A percentile compares a stretch with the other conserved stretches of the same genome.
Conservation (phyloP, 495 filamentous ascomycete species). For the Xylaria acuta region DNA sequence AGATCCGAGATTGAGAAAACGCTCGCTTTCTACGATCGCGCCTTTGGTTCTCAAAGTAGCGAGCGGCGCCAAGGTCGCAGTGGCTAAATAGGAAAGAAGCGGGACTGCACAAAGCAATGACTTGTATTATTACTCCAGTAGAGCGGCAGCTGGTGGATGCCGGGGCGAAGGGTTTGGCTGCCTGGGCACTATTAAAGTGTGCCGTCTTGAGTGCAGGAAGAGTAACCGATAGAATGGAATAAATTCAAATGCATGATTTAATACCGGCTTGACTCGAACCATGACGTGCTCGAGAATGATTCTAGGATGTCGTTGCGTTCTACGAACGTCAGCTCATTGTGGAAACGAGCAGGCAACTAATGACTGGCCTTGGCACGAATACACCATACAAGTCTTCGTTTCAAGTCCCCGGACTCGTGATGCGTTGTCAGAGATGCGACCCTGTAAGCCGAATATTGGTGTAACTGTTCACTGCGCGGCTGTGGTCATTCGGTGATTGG, state of each 20-base stretch:
- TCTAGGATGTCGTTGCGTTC: neutral
- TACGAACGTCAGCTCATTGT: neutral
- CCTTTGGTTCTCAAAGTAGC: neutral
- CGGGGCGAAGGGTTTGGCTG: neutral
- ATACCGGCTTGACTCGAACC: neutral
- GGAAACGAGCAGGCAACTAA: neutral
- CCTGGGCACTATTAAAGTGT: neutral
- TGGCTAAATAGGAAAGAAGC: neutral
- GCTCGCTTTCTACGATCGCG: neutral
- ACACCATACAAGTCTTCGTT: neutral
- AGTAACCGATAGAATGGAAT: neutral
- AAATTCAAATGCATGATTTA: neutral
- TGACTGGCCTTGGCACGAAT: neutral
- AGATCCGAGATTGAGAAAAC: neutral
- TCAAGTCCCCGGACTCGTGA: neutral
- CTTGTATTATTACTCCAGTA: neutral
- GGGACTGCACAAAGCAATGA: neutral
- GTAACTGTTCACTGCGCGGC: neutral
- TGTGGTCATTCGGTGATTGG: neutral
- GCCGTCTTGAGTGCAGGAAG: neutral
- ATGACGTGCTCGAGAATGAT: neutral
- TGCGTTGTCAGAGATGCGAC: neutral
- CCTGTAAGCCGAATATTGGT: neutral
- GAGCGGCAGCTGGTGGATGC: neutral
- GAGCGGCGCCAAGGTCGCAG: neutral